phyloP scores from a whole-genome alignment of 805 yeast species.

The Lipomyces orientalis region DNA sequence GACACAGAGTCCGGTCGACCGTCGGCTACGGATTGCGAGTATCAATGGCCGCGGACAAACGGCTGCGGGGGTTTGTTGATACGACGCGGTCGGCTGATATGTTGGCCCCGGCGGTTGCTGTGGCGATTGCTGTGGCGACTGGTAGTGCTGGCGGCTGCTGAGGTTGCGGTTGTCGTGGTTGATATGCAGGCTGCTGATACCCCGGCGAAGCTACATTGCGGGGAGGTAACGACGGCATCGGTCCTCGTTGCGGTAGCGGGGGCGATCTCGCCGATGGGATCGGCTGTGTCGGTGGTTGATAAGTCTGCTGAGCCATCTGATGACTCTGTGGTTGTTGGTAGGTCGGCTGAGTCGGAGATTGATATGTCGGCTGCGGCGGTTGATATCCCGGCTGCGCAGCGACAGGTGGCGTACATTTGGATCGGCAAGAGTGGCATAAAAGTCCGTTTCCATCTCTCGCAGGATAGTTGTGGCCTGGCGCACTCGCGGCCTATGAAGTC shows the following conservation, averaged over 20 bases:
- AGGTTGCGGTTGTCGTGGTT: constrained; percentile 4
- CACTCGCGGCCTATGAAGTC: no score
- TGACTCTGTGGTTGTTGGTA: constrained; percentile 29
- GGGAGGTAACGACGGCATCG: constrained; percentile 5
- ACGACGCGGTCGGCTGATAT: constrained; percentile 4
- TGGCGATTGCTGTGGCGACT: no score
- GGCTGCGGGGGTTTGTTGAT: constrained; percentile 20
- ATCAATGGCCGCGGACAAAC: constrained; percentile 28
- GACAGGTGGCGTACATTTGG: constrained; percentile 16
- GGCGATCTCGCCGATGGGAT: constrained; percentile 5
- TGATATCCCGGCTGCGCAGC: constrained; percentile 16
- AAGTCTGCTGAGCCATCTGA: constrained; percentile 6
- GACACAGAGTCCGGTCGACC: constrained; percentile 9
- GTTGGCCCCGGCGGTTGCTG: constrained; percentile 15
- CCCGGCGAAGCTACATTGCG: background rate
- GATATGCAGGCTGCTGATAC: constrained; percentile 7
- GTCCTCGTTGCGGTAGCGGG: constrained; percentile 22
- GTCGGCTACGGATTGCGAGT: constrained; percentile 31
- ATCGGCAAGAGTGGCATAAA: no score
- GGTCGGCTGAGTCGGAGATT: constrained; percentile 9
- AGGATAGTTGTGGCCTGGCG: no score
- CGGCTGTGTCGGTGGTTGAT: constrained; percentile 14
- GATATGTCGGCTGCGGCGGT: constrained; percentile 26
- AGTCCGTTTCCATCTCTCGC: no score
- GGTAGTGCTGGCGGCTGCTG: constrained; percentile 3